Conservation (phyloP, 2,329 filamentous ascomycete genomes). For the Celoporthe dispersa region DNA sequence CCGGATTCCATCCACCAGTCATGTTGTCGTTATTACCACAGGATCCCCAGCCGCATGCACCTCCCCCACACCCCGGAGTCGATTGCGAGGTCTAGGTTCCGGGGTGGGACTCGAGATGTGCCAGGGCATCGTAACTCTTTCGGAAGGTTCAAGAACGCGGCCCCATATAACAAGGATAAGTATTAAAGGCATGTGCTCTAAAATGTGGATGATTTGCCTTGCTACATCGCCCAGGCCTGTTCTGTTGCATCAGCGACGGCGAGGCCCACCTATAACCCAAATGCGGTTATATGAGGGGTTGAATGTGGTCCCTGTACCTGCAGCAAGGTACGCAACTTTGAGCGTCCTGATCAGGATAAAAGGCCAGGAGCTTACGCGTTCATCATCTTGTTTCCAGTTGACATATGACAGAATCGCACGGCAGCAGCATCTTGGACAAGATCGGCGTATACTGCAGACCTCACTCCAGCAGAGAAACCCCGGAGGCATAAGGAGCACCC, state of each 20-base stretch:
- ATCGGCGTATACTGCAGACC: not conserved
- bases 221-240: not conserved
- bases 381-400: not conserved
- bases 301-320: not conserved
- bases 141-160: not conserved
- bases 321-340: not conserved
- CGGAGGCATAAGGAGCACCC: not conserved
- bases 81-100: not conserved
- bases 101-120: not conserved
- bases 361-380: not conserved
- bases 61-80: not conserved
- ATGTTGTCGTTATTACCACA: not conserved
- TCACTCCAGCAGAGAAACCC: not conserved
- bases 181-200: not conserved
- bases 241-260: not conserved
- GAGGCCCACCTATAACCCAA: not conserved
- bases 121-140: not conserved
- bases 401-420: not conserved
- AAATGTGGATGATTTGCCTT: not conserved
- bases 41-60: not conserved
- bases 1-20: conserved; percentile 3
- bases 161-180: not conserved
- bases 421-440: not conserved
- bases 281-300: not conserved
- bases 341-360: not conserved